phyloP scores from a whole-genome alignment of 352 stramenopile genomes.

The Phytophthora hybrid region DNA sequence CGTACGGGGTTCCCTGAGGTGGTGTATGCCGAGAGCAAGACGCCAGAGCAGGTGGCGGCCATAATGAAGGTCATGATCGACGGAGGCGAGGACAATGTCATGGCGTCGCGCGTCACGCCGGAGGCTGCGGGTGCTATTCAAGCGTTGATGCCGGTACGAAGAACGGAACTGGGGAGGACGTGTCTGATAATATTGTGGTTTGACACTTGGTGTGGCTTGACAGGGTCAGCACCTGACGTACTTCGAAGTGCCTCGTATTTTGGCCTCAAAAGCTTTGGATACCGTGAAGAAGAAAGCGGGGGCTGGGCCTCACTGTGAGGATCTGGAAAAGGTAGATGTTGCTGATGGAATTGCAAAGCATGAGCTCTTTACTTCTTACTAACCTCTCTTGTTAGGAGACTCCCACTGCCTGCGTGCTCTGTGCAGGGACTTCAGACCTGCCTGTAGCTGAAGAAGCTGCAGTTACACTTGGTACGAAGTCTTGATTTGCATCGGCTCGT shows the following conservation, averaged over 20 bases:
- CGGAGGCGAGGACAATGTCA: constrained; percentile 61
- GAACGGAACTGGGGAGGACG: not conserved
- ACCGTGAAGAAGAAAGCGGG: constrained; percentile 2
- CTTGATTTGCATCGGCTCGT: not conserved
- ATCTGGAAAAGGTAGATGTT: constrained; percentile 28
- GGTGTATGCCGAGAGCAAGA: constrained; percentile 96
- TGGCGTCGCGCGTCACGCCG: constrained; percentile 86
- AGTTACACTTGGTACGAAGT: constrained; percentile 82
- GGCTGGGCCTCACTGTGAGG: not conserved
- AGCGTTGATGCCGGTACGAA: constrained; percentile 48
- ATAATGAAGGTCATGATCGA: constrained; percentile 93
- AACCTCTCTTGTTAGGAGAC: constrained; percentile 16
- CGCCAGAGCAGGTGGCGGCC: constrained; percentile 82
- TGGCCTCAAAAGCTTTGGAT: constrained; percentile 56
- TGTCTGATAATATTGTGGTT: constrained; percentile 10
- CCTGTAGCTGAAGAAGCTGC: constrained; percentile 96
- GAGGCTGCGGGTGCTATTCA: constrained; percentile 54
- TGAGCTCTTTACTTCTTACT: not conserved
- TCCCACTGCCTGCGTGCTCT: constrained; percentile 85
- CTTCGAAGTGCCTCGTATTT: constrained; percentile 74
- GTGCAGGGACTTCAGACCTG: constrained; percentile 96
- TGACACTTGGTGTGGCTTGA: not conserved
- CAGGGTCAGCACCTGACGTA: constrained; percentile 62
- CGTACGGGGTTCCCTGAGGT: constrained; percentile 96
- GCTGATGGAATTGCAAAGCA: not conserved